Evolutionary conservation across 257 asterid genomes (phyloP).

Genomic region (Solanum infundibuliforme): DNA sequence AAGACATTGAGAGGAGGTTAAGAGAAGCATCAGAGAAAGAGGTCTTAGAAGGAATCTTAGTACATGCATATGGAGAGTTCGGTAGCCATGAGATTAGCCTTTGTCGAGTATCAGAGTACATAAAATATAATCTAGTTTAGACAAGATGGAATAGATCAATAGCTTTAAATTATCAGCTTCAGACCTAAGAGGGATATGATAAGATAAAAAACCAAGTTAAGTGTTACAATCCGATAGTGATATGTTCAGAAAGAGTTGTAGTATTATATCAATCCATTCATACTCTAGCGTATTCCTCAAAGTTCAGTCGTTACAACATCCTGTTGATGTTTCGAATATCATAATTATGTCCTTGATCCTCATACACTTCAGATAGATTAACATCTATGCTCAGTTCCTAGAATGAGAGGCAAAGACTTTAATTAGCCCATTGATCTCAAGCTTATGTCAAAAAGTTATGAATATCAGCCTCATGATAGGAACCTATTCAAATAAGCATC

Average conservation of each 20-base stretch:
- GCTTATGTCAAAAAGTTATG: background rate
- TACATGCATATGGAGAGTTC: background rate
- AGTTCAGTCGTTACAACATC: background rate
- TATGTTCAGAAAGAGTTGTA: too few relatives aligned
- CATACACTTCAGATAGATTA: background rate
- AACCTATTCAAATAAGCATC: background rate
- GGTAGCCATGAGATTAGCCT: background rate
- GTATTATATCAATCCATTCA: too few relatives aligned
- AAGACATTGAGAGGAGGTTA: background rate
- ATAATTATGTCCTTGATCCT: background rate
- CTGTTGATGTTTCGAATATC: background rate
- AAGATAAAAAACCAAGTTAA: background rate
- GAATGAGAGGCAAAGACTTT: background rate
- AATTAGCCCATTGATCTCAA: background rate
- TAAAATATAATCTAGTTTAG: background rate
- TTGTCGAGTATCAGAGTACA: background rate
- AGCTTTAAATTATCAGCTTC: too few relatives aligned
- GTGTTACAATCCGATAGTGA: background rate
- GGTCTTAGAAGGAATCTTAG: background rate
- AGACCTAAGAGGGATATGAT: background rate
- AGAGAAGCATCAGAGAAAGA: background rate
- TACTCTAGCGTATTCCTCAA: background rate
- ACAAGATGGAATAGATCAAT: background rate
- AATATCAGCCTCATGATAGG: background rate
- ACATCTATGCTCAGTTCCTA: background rate